Evolutionary conservation across 2,329 filamentous ascomycete genomes (phyloP).

Genomic region (Colletotrichum camelliae): DNA sequence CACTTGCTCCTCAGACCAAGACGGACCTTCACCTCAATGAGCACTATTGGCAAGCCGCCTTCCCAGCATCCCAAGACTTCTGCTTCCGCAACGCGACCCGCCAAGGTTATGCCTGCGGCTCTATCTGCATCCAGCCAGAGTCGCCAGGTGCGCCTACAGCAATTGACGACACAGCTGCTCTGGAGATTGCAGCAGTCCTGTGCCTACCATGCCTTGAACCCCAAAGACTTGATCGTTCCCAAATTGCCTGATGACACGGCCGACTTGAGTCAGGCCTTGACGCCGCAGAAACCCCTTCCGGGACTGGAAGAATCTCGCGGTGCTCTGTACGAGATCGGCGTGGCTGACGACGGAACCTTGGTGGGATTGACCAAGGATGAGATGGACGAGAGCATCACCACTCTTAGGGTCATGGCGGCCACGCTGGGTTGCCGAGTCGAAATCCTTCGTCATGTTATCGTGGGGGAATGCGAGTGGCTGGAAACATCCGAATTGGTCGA

Average conservation of each 20-base stretch:
- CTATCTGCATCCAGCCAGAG: constrained; percentile 63
- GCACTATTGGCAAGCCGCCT: constrained; percentile 52
- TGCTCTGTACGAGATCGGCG: constrained; percentile 94
- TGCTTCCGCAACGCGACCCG: constrained; percentile 26
- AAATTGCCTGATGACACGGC: constrained; percentile 70
- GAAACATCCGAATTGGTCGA: constrained; percentile 45
- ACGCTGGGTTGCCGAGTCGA: constrained; percentile 88
- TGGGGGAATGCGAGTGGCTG: constrained; percentile 83
- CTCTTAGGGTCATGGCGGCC: constrained; percentile 87
- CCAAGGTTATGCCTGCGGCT: not conserved
- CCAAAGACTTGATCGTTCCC: constrained; percentile 76
- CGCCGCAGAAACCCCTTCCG: constrained; percentile 66
- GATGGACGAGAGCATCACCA: constrained; percentile 87
- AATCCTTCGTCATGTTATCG: constrained; percentile 79
- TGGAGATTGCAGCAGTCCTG: constrained; percentile 97
- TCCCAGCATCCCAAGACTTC: constrained; percentile 27
- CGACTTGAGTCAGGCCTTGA: constrained; percentile 50
- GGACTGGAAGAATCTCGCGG: constrained; percentile 93
- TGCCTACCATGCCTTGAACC: constrained; percentile 83
- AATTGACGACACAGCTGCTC: constrained; percentile 91
- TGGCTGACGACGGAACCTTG: constrained; percentile 91
- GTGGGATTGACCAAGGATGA: constrained; percentile 90
- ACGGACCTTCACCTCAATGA: constrained; percentile 74
- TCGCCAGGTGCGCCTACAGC: constrained; percentile 83
- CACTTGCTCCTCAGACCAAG: constrained; percentile 84